A percentile compares a stretch with the other conserved stretches of the same genome.
Conservation (phyloP, 2,329 filamentous ascomycete species). For the Paecilomyces fulvus region DNA sequence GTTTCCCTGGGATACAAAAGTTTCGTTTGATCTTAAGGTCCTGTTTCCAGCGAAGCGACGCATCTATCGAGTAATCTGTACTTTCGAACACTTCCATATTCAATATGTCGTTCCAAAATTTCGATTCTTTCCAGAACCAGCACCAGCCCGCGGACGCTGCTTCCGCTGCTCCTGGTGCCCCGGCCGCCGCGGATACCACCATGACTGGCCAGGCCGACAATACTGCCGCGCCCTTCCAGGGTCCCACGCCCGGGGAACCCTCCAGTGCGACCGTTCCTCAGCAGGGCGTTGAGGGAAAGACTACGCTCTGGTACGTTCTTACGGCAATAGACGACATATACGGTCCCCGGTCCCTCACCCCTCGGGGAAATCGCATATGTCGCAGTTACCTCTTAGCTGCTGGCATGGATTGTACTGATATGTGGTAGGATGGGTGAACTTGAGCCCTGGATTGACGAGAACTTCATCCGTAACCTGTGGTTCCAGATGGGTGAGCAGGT, state of each 20-base stretch:
- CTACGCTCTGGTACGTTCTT: constrained; percentile 45
- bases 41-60: background rate
- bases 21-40: constrained; percentile 14
- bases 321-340: no score
- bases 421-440: constrained; percentile 88
- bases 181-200: constrained; percentile 43
- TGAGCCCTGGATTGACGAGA: constrained; percentile 98
- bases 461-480: constrained; percentile 93
- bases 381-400: constrained; percentile 4
- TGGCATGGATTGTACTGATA: constrained; percentile 3
- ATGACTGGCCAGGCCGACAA: constrained; percentile 53
- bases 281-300: constrained; percentile 47
- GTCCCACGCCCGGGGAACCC: constrained; percentile 37
- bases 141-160: constrained; percentile 48
- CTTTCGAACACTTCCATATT: constrained; percentile 10
- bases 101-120: constrained; percentile 60
- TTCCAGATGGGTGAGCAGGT: constrained; percentile 89
- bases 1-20: constrained; percentile 22
- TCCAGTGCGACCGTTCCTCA: constrained; percentile 37
- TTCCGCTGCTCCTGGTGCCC: constrained; percentile 37
- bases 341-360: no score
- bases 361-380: background rate
- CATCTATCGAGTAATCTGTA: constrained; percentile 5
- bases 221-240: constrained; percentile 43
- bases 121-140: constrained; percentile 56